Percentiles rank a stretch among this genome's conserved stretches.
Evolutionary conservation across 179 eudicot genomes (phyloP).

Genomic region (Silene vulgaris): DNA sequence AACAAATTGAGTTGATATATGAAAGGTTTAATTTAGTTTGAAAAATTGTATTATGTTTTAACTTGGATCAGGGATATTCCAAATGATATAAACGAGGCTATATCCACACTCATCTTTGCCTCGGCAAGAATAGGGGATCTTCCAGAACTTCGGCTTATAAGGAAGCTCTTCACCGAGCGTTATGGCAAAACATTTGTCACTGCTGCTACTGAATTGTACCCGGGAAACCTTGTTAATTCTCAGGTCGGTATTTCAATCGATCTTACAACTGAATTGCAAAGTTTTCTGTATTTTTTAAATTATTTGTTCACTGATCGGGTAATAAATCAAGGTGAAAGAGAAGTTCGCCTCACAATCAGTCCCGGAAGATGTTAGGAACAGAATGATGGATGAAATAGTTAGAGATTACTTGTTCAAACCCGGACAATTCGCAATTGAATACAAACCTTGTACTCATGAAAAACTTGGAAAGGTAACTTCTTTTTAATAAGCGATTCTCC

Average conservation of each 20-base stretch:
- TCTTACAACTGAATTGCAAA: no score
- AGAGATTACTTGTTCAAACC: constrained; percentile 32
- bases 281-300: not conserved
- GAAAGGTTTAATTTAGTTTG: not conserved
- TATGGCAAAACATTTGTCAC: constrained; percentile 51
- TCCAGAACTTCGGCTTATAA: constrained; percentile 55
- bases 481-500: no score
- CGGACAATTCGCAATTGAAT: constrained; percentile 46
- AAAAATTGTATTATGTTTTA: not conserved
- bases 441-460: constrained; percentile 21
- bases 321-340: constrained; percentile 46
- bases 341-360: constrained; percentile 35
- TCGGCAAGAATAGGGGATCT: constrained; percentile 66
- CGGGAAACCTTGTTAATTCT: constrained; percentile 64
- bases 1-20: not conserved
- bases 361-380: constrained; percentile 45
- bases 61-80: constrained; percentile 53
- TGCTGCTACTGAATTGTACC: constrained; percentile 48
- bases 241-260: constrained; percentile 42
- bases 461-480: constrained; percentile 22
- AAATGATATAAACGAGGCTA: constrained; percentile 62
- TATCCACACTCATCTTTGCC: constrained; percentile 63
- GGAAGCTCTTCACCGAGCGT: constrained; percentile 64
- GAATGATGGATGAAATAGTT: constrained; percentile 55
- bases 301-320: not conserved